Evolutionary conservation across 805 yeast genomes (phyloP), one percentile per base, ranked within the genome.

Genomic region (Candida xiaguanensis): DNA sequence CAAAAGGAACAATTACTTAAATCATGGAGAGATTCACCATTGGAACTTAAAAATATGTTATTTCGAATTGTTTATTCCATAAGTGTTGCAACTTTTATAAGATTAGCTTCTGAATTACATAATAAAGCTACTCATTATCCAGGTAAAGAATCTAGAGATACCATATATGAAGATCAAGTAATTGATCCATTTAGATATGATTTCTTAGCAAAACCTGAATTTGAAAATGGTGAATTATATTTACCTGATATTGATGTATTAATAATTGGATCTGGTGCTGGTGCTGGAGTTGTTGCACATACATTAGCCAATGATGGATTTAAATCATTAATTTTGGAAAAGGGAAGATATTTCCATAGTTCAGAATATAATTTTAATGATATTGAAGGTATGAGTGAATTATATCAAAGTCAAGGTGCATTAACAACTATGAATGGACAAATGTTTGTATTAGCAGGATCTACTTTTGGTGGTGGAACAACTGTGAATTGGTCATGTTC

Each of bases 401-500:
- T 71, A 34, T 75, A 61, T 47, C 79, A 76, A 49, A 41, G 45
- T 8, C 51, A 53, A 1, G 79, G 77, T 1, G 38, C 51, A 1
- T 5, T 74, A 3, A 35, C 62, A 11, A 48, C 71, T 7, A 34
- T 29, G 5, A 67, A 65, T 44, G 62, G 59, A 30, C 63, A 64
- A 34, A 38, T 65, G 15, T 40, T 59, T 9, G 45, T 73, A 2
- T 50, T 75, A 31, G 78, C 80, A 0, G 82, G 80, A 5, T 47
- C 78, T 2, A 73, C 76, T 1, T 70, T 77, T 39, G 82, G 82
- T 6, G 82, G 81, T 11, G 81, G 81, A 4, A 61, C 77, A 5
- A 74, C 80, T 9, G 70, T 77, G 33, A 77, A 77, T 55, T 77
- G 82, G 82, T 67, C 74, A 8, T 80, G 80, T 14, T 62, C 72